Conservation (phyloP, 331 rosid species). For the Arachis monticola region DNA sequence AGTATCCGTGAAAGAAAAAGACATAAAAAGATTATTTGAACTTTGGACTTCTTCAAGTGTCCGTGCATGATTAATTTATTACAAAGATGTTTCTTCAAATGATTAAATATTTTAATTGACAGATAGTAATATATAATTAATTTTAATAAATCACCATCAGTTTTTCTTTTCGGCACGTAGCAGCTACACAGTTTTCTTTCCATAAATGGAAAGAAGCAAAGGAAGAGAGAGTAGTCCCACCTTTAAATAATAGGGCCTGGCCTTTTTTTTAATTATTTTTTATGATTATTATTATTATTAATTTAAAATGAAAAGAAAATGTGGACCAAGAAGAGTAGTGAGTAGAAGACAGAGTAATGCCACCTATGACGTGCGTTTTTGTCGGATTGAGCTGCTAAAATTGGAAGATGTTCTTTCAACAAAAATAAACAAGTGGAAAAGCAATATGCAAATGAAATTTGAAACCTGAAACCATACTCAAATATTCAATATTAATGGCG, state of each 20-base stretch:
- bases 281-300: not conserved
- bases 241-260: too few species aligned
- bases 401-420: constrained; percentile 26
- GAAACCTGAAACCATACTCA: not conserved
- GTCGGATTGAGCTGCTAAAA: constrained; percentile 4
- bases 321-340: not conserved
- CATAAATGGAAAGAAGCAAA: not conserved
- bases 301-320: not conserved
- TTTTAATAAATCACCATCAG: too few species aligned
- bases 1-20: too few species aligned
- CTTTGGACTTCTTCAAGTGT: too few species aligned
- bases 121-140: too few species aligned
- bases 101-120: too few species aligned
- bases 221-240: constrained; percentile 7
- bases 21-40: too few species aligned
- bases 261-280: too few species aligned
- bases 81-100: too few species aligned
- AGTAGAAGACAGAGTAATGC: not conserved
- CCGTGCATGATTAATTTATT: too few species aligned
- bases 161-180: too few species aligned
- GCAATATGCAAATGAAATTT: not conserved
- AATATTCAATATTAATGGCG: not conserved
- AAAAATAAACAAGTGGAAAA: constrained; percentile 9
- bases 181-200: not conserved
- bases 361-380: not conserved